phyloP scores from a whole-genome alignment of 1,284 basidiomycete genomes.

The Trichosporon faecale region DNA sequence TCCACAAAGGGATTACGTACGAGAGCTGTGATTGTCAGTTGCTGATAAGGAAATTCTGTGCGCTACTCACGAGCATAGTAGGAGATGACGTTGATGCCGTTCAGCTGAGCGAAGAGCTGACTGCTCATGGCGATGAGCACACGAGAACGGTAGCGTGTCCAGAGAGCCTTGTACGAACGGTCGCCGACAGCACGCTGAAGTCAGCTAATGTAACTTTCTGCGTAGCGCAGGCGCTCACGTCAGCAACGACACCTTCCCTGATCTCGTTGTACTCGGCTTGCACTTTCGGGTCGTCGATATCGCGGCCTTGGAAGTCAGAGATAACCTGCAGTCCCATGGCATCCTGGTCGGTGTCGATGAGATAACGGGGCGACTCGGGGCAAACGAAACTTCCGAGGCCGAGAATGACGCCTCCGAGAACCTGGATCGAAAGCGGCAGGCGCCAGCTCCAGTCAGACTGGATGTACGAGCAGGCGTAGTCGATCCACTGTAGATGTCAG shows the following conservation, averaged over 20 bases:
- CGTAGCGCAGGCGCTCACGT: too few species aligned
- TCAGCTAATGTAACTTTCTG: not conserved
- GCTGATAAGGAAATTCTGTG: not conserved
- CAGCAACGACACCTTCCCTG: slow-evolving; percentile 76
- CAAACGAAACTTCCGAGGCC: slow-evolving; percentile 78
- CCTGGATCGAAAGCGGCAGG: slow-evolving; percentile 79
- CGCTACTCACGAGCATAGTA: slow-evolving; percentile 74
- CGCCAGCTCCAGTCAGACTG: slow-evolving; percentile 79
- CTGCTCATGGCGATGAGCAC: slow-evolving; percentile 96
- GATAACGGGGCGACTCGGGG: slow-evolving; percentile 91
- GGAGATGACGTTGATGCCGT: slow-evolving; percentile 90
- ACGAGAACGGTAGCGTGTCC: slow-evolving; percentile 80
- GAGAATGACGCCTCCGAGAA: slow-evolving; percentile 79
- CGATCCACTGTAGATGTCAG: slow-evolving; percentile 69
- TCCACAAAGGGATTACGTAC: slow-evolving; percentile 20
- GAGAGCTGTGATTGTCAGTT: slow-evolving; percentile 47
- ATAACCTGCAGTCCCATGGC: slow-evolving; percentile 82
- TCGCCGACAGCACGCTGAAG: slow-evolving; percentile 66
- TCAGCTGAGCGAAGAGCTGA: slow-evolving; percentile 94
- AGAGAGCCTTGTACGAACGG: slow-evolving; percentile 78
- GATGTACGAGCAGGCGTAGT: slow-evolving; percentile 88
- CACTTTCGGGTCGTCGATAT: slow-evolving; percentile 69
- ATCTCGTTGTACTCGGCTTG: slow-evolving; percentile 88
- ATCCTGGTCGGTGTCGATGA: slow-evolving; percentile 86
- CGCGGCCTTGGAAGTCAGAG: slow-evolving; percentile 83